Evolutionary conservation across 148 eudicot genomes (phyloP), one percentile per base, ranked within the genome.

Genomic region (Rhododendron henanense): DNA sequence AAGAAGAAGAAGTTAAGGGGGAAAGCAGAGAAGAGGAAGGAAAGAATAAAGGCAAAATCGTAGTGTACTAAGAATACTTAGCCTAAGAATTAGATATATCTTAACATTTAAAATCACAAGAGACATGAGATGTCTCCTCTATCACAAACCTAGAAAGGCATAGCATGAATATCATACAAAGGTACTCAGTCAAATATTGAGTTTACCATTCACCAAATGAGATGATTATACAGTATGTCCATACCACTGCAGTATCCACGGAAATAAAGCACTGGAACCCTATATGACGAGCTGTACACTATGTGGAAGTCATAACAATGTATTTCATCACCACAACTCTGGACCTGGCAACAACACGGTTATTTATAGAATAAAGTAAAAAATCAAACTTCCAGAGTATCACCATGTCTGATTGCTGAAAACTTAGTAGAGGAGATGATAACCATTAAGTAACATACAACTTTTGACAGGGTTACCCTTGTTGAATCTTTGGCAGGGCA

Each of bases 201-300:
- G 33, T 28, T 9, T 55, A 73, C 57, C 39, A 21, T 81, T 86
- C 77, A 25, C 53, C 13, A 55, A 75, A 47, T 81, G 25, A 83
- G 16, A 57, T 86, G 88, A 74, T 19, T 45, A 55, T 39, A 57
- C 35, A 57, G 57, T 74, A 28, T 39, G 39, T 28, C 87, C 92
- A 48, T 91, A 93, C 99, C 96, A 87, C 83, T 87, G 87, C 81
- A 31, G 89, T 94, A 93, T 81, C 91, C 98, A 80, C 95, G 98
- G 73, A 97, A 95, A 88, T 94, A 94, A 53, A 97, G 90, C 90
- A 94, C 92, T 0, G 98, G 99, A 80, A 97, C 98, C 88, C 86
- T 94, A 89, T 93, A 97, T 55, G 99, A 93, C 74, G 84, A 84
- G 90, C 92, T 95, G 90, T 97, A 95, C 51, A 94, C 92, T 31